A percentile compares a stretch with the other conserved stretches of the same genome.
phyloP scores from a whole-genome alignment of 2,329 filamentous ascomycete species.

The Stenocarpella maydis region DNA sequence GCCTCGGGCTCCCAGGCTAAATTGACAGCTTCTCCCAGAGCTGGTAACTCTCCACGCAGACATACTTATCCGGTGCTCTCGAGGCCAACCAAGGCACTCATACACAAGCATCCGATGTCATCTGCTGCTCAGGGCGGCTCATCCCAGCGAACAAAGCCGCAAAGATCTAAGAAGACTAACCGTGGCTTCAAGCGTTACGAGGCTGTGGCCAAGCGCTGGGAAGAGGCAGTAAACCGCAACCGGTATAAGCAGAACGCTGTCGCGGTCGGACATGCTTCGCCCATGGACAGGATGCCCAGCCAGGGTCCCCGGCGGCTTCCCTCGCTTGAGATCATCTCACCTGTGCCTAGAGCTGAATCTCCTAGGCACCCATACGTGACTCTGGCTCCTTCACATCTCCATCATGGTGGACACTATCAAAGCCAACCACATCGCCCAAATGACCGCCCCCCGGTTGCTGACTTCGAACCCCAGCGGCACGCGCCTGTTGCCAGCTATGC shows the following conservation, averaged over 20 bases:
- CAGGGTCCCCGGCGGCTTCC: constrained; percentile 34
- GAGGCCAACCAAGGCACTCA: not conserved
- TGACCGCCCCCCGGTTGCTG: constrained; percentile 19
- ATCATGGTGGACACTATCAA: constrained; percentile 6
- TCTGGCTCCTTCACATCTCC: constrained; percentile 33
- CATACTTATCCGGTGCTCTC: not conserved
- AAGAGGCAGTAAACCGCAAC: constrained; percentile 43
- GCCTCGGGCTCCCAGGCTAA: not conserved
- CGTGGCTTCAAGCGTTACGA: constrained; percentile 58
- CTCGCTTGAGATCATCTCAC: constrained; percentile 28
- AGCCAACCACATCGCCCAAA: constrained; percentile 7
- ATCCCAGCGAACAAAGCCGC: constrained; percentile 37
- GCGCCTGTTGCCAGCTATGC: constrained; percentile 7
- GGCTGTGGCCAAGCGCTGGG: constrained; percentile 45
- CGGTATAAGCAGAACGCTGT: constrained; percentile 38
- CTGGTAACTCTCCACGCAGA: not conserved
- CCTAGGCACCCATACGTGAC: constrained; percentile 30
- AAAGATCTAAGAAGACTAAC: constrained; percentile 47
- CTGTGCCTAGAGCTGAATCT: constrained; percentile 30
- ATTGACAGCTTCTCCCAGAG: not conserved
- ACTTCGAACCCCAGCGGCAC: constrained; percentile 11
- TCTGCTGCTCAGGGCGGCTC: constrained; percentile 15
- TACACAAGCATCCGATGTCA: not conserved
- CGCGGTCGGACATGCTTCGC: constrained; percentile 4
- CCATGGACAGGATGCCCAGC: constrained; percentile 35